A percentile compares a stretch with the other conserved stretches of the same genome.
These are phyloP conservation scores for Trichoderma koningii DNA, from an alignment of 2,329 filamentous ascomycete species.

Conservation along the genomic window DNA sequence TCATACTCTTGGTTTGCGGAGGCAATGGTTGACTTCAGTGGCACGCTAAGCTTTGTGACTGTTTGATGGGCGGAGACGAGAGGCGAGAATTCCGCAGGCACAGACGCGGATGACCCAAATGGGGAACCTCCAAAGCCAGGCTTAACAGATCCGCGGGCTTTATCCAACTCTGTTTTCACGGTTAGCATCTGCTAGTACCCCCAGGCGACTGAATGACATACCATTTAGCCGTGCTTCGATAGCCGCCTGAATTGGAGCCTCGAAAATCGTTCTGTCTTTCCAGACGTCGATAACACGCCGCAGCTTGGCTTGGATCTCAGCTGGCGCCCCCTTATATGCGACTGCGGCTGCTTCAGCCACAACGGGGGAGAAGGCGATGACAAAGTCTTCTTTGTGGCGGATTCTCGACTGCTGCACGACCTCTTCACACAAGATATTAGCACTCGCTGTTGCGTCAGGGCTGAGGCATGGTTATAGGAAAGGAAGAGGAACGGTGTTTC, in stretches of 20 bases:
- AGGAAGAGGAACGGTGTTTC: too few relatives aligned
- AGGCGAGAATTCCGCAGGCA: slow-evolving; percentile 75
- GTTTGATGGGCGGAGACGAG: slow-evolving; percentile 74
- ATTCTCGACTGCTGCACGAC: slow-evolving; percentile 96
- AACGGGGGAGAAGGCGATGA: slow-evolving; percentile 86
- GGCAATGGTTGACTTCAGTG: slow-evolving; percentile 66
- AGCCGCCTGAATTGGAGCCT: slow-evolving; percentile 73
- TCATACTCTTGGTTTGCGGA: slow-evolving; percentile 80
- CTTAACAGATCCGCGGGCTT: slow-evolving; percentile 56
- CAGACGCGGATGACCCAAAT: slow-evolving; percentile 57
- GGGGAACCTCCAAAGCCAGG: slow-evolving; percentile 58
- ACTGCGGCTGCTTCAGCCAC: slow-evolving; percentile 85
- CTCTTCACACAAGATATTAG: slow-evolving; percentile 56
- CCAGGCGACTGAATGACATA: slow-evolving; percentile 44
- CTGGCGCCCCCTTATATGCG: slow-evolving; percentile 87
- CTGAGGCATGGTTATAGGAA: neutral
- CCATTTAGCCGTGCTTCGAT: slow-evolving; percentile 80
- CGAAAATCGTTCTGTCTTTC: slow-evolving; percentile 85
- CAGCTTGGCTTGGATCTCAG: slow-evolving; percentile 85
- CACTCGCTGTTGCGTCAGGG: neutral
- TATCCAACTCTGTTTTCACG: slow-evolving; percentile 60
- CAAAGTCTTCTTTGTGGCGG: slow-evolving; percentile 87
- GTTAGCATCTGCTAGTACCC: slow-evolving; percentile 28
- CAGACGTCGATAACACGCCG: slow-evolving; percentile 91
- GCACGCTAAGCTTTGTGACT: slow-evolving; percentile 70